Conservation (phyloP, 2,329 filamentous ascomycete genomes). For the Xylaria sp. region DNA sequence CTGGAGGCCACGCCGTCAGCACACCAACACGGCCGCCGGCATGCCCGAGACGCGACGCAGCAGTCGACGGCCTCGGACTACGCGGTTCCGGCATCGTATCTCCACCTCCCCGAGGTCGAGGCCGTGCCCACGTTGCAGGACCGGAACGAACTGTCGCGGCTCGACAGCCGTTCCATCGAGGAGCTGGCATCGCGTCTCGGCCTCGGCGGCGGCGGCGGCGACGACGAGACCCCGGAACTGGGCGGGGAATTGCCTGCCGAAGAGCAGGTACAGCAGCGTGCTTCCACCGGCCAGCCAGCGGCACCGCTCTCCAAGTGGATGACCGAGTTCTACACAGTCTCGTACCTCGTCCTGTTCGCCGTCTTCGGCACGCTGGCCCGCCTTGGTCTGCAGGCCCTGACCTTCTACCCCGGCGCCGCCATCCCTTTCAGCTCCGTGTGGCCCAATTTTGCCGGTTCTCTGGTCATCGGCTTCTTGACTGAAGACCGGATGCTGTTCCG, state of each 20-base stretch:
- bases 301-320: slow-evolving; percentile 59
- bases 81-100: slow-evolving; percentile 54
- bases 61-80: slow-evolving; percentile 43
- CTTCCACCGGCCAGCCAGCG: slow-evolving; percentile 10
- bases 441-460: slow-evolving; percentile 85
- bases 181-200: slow-evolving; percentile 49
- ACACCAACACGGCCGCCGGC: slow-evolving; percentile 2
- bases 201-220: slow-evolving; percentile 42
- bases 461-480: slow-evolving; percentile 85
- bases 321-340: slow-evolving; percentile 76
- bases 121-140: slow-evolving; percentile 59
- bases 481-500: slow-evolving; percentile 83
- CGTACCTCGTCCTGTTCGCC: slow-evolving; percentile 87
- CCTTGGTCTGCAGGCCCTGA: slow-evolving; percentile 81
- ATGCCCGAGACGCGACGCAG: slow-evolving; percentile 1
- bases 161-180: slow-evolving; percentile 56
- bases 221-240: slow-evolving; percentile 35
- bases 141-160: slow-evolving; percentile 52
- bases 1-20: slow-evolving; percentile 30
- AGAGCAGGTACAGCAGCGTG: neutral
- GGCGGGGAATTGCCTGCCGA: neutral
- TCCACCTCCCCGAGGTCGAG: slow-evolving; percentile 57
- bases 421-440: slow-evolving; percentile 80
- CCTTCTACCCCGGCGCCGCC: slow-evolving; percentile 81
- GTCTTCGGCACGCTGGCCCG: slow-evolving; percentile 86